Evolutionary conservation across 306 rosid genomes (phyloP), one percentile per base, ranked within the genome.

Genomic region (Trifolium fragiferum): DNA sequence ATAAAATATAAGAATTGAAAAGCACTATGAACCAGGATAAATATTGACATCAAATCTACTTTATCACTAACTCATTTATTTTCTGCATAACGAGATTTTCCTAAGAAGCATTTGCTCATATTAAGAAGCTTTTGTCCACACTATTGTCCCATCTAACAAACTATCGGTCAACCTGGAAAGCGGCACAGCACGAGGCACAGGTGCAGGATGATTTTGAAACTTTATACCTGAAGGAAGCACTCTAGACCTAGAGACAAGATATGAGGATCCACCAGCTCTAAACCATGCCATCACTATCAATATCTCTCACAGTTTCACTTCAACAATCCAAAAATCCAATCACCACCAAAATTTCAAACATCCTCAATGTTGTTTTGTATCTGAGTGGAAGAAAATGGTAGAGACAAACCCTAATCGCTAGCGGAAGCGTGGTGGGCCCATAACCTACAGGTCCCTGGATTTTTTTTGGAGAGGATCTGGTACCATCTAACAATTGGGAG

Each of bases 91-190:
- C 7, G 9, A 35, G 40, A 35, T 8, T 35, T 1, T 14, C 4
- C 44, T 40, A 7, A 33, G 37, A 33, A 35, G 40, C 44, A 40
- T 40, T 9, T 40, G 40, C 49, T 43, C 5, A 13, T 43, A 41
- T 41, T 41, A 41, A 41, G 47, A 41, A 41, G 4, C 14, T 11
- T 41, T 41, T 41, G 49, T 43, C 40, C 49, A 30, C 33, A 30
- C 33, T 30, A 30, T 21, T 41, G 32, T 18, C 66, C 97, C 97
- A 86, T 94, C 96, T 59, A 90, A 70, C 81, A 94, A 94, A 79
- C 95, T 94, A 35, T 94, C 98, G 7, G 93, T 94, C 18, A 94
- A 81, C 84, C 86, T 84, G 18, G 98, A 94, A 37, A 94, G 95
- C 6, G 97, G 99, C 11, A 92, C 99, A 2, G 95, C 84, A 4